A percentile compares a stretch with the other conserved stretches of the same genome.
phyloP scores from a whole-genome alignment of 371 early-diverging fungal genomes.

The Blakeslea trispora region DNA sequence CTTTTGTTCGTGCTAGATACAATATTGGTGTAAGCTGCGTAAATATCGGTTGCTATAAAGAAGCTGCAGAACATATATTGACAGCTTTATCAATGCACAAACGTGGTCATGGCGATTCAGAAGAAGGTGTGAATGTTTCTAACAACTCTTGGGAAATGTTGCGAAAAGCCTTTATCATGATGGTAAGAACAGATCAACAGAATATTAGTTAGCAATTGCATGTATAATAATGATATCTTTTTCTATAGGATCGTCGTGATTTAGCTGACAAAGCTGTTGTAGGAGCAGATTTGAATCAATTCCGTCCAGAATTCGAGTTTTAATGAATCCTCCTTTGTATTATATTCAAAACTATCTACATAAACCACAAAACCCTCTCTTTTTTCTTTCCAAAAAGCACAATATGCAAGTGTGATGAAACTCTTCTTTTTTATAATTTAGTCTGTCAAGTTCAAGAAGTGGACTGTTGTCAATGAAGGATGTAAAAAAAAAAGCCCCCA shows the following conservation, averaged over 20 bases:
- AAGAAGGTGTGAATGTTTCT: constrained; percentile 64
- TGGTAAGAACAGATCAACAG: constrained; percentile 39
- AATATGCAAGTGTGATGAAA: too few species aligned
- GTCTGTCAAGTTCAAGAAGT: too few species aligned
- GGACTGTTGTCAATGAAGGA: too few species aligned
- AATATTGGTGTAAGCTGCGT: constrained; percentile 94
- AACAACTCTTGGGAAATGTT: constrained; percentile 67
- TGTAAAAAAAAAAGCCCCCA: too few species aligned
- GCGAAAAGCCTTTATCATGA: constrained; percentile 64
- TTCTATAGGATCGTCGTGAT: constrained; percentile 52
- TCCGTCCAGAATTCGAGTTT: constrained; percentile 66
- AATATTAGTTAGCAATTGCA: neutral
- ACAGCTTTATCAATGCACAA: constrained; percentile 86
- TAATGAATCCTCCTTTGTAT: constrained; percentile 15
- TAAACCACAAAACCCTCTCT: neutral
- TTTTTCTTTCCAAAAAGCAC: neutral
- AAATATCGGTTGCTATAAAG: constrained; percentile 88
- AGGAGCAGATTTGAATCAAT: constrained; percentile 62
- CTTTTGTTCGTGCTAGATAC: constrained; percentile 94
- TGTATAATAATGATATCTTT: neutral
- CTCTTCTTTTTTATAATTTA: too few species aligned
- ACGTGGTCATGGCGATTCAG: constrained; percentile 43
- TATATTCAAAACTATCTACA: neutral
- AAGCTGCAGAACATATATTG: constrained; percentile 94
- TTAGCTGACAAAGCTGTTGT: constrained; percentile 61